Conservation (phyloP, 108 stramenopile genomes). For the Tribonema minus region DNA sequence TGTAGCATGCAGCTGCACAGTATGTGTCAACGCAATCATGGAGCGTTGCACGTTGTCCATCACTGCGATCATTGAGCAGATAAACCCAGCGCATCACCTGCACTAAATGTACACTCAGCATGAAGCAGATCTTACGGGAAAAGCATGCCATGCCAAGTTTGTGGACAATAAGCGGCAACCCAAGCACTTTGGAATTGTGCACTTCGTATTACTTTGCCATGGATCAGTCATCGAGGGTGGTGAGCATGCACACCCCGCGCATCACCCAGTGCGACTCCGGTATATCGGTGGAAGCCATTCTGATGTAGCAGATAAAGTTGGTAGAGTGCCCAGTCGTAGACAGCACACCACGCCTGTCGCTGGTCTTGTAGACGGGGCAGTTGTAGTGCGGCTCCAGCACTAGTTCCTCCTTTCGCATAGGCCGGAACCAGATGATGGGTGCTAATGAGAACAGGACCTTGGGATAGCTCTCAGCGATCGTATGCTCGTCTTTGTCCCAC, state of each 20-base stretch:
- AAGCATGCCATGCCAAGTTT: too few species aligned
- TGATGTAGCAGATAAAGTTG: conserved; percentile 59
- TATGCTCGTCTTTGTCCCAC: conserved; percentile 46
- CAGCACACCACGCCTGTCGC: conserved; percentile 56
- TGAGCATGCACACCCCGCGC: conserved; percentile 57
- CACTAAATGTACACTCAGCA: too few species aligned
- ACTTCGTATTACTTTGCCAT: too few species aligned
- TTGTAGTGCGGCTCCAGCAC: conserved; percentile 46
- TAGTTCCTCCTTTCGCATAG: conserved; percentile 30
- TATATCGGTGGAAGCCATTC: conserved; percentile 2
- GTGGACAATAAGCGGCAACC: too few species aligned
- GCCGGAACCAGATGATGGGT: conserved; percentile 59
- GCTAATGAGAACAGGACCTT: conserved; percentile 57
- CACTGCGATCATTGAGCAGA: too few species aligned
- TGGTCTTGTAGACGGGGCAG: conserved; percentile 64
- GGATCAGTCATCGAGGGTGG: conserved; percentile 52
- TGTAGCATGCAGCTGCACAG: too few species aligned
- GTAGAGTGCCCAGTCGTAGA: conserved; percentile 62
- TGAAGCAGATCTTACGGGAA: too few species aligned
- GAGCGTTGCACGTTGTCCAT: too few species aligned
- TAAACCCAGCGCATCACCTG: too few species aligned
- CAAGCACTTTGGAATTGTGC: too few species aligned
- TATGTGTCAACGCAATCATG: too few species aligned
- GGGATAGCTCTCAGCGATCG: conserved; percentile 34
- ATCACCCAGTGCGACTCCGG: conserved; percentile 52